A percentile compares a stretch with the other conserved stretches of the same genome.
phyloP scores from a whole-genome alignment of 2,329 filamentous ascomycete species.

The Trichoderma citrinoviride region DNA sequence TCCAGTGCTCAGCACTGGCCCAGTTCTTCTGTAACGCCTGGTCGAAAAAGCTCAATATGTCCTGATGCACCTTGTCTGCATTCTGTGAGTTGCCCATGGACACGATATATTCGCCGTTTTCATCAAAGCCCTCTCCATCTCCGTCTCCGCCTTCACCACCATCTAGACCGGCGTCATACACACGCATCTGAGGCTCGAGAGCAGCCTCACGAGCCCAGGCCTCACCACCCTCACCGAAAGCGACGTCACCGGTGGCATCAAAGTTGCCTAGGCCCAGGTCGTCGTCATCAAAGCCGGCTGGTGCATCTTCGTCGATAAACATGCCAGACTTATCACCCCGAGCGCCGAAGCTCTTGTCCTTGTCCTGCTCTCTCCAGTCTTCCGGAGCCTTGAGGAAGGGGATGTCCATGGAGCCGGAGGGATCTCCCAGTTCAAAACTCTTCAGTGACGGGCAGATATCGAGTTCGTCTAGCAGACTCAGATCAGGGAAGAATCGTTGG shows the following conservation, averaged over 20 bases:
- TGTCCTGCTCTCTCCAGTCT: constrained; percentile 73
- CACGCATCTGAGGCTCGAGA: constrained; percentile 78
- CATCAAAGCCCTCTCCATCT: constrained; percentile 41
- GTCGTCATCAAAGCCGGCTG: constrained; percentile 68
- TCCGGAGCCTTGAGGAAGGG: constrained; percentile 88
- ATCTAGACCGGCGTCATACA: constrained; percentile 65
- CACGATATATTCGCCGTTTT: constrained; percentile 71
- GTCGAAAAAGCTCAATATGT: constrained; percentile 97
- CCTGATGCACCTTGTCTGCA: constrained; percentile 74
- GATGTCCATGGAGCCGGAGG: constrained; percentile 80
- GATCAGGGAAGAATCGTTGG: constrained; percentile 79
- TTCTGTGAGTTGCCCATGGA: constrained; percentile 68
- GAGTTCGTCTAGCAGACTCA: constrained; percentile 73
- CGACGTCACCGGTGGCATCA: constrained; percentile 68
- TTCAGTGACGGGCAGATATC: constrained; percentile 95
- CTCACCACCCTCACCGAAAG: constrained; percentile 94
- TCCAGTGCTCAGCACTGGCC: constrained; percentile 98
- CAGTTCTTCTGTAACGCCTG: constrained; percentile 96
- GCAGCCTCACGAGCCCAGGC: constrained; percentile 91
- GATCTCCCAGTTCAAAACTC: constrained; percentile 85
- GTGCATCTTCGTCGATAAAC: constrained; percentile 83
- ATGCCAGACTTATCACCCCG: constrained; percentile 71
- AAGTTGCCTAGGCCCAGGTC: constrained; percentile 71
- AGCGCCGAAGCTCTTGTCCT: constrained; percentile 53
- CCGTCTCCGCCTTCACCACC: constrained; percentile 46